Conservation (phyloP, 139 green algal genomes). For the Volvox reticuliferus region DNA sequence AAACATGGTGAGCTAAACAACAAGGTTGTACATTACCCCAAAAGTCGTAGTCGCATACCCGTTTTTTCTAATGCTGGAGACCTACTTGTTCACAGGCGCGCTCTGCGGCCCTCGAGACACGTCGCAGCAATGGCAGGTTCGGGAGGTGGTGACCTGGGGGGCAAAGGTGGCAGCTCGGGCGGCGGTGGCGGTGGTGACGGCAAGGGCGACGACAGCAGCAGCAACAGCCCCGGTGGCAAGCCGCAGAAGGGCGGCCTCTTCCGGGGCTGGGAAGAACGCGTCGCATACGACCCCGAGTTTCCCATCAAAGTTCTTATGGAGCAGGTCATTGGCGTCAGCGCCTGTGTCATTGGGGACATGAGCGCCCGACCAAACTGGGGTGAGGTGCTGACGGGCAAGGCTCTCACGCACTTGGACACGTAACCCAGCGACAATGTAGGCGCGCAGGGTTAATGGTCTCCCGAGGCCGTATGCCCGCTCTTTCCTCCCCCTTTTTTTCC, state of each 20-base stretch:
- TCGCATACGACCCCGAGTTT: slow-evolving; percentile 91
- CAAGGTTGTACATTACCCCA: background rate
- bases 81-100: background rate
- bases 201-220: slow-evolving; percentile 7
- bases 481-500: too few relatives aligned
- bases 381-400: background rate
- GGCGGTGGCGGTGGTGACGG: slow-evolving; percentile 39
- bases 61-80: background rate
- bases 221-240: slow-evolving; percentile 21
- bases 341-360: slow-evolving; percentile 96
- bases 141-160: slow-evolving; percentile 17
- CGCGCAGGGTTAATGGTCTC: too few relatives aligned
- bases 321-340: slow-evolving; percentile 90
- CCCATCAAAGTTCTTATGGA: slow-evolving; percentile 72
- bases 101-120: background rate
- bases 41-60: background rate
- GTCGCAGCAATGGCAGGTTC: background rate
- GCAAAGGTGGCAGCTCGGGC: slow-evolving; percentile 16
- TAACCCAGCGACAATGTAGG: too few relatives aligned
- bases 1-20: background rate
- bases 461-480: too few relatives aligned
- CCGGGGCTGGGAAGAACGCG: slow-evolving; percentile 91
- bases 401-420: too few relatives aligned
- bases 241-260: slow-evolving; percentile 58
- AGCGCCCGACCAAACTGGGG: slow-evolving; percentile 92